A percentile compares a stretch with the other conserved stretches of the same genome.
Conservation (phyloP, 1,139 yeast species). For the Wickerhamomyces sp. region DNA sequence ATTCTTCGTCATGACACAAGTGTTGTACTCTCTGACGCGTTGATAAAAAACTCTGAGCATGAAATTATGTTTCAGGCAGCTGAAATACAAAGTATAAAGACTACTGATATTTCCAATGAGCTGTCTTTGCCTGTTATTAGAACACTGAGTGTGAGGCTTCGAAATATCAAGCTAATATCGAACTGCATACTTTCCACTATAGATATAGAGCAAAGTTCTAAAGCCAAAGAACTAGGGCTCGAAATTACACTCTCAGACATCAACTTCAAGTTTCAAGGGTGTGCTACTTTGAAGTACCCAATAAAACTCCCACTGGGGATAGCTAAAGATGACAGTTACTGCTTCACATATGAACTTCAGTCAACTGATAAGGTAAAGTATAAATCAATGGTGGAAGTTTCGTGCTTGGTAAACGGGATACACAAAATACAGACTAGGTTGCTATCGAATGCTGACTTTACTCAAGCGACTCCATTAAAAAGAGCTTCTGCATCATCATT, state of each 20-base stretch:
- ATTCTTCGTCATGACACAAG: constrained; percentile 6
- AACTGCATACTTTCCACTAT: constrained; percentile 48
- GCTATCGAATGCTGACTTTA: constrained; percentile 59
- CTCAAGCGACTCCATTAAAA: not conserved
- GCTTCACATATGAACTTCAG: constrained; percentile 42
- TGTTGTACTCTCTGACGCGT: constrained; percentile 16
- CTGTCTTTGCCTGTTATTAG: constrained; percentile 39
- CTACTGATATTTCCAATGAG: constrained; percentile 2
- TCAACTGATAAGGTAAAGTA: constrained; percentile 13
- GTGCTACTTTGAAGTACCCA: constrained; percentile 29
- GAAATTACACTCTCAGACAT: constrained; percentile 29
- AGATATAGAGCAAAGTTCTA: constrained; percentile 51
- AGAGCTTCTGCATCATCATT: constrained; percentile 7
- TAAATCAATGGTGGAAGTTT: constrained; percentile 20
- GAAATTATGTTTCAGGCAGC: constrained; percentile 8
- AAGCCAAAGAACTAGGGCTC: constrained; percentile 27
- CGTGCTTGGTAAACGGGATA: constrained; percentile 23
- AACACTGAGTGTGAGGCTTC: constrained; percentile 48
- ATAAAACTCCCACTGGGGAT: constrained; percentile 27
- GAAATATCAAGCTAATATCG: constrained; percentile 51
- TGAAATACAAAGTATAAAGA: constrained; percentile 3
- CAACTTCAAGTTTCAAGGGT: constrained; percentile 36
- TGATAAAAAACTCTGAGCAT: constrained; percentile 20
- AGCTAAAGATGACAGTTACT: constrained; percentile 29
- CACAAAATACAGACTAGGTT: constrained; percentile 47